phyloP scores from a whole-genome alignment of 371 early-diverging fungal species.

The Circinella minor region DNA sequence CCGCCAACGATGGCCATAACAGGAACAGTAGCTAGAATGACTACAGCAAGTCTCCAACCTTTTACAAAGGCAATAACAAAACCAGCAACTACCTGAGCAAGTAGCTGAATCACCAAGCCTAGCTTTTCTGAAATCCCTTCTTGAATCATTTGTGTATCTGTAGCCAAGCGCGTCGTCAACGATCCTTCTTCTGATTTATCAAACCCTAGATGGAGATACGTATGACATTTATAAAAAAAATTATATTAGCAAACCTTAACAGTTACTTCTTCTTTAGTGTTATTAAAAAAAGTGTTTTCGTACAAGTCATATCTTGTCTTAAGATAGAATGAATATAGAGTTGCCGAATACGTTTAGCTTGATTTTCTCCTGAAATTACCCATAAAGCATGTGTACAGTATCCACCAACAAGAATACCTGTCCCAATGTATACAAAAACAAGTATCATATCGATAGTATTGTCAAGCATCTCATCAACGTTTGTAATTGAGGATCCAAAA shows the following conservation, averaged over 20 bases:
- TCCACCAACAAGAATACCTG: slow-evolving; percentile 15
- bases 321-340: slow-evolving; percentile 70
- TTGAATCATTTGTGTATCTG: slow-evolving; percentile 77
- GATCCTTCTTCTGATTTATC: slow-evolving; percentile 72
- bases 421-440: slow-evolving; percentile 24
- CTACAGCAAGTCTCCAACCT: slow-evolving; percentile 82
- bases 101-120: slow-evolving; percentile 68
- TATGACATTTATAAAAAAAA: too few relatives aligned
- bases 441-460: slow-evolving; percentile 23
- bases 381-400: slow-evolving; percentile 24
- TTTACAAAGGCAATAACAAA: slow-evolving; percentile 64
- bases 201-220: slow-evolving; percentile 59
- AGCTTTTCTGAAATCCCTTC: slow-evolving; percentile 89
- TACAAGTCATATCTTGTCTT: slow-evolving; percentile 78
- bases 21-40: slow-evolving; percentile 71
- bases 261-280: too few relatives aligned
- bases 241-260: too few relatives aligned
- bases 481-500: slow-evolving; percentile 33
- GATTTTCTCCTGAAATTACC: slow-evolving; percentile 23
- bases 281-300: too few relatives aligned
- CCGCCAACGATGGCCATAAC: slow-evolving; percentile 39
- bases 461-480: slow-evolving; percentile 22
- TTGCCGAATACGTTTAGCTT: slow-evolving; percentile 55
- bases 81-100: slow-evolving; percentile 47
- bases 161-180: slow-evolving; percentile 70